phyloP scores from a whole-genome alignment of 441 rosid genomes.

The Gossypium gossypioides region DNA sequence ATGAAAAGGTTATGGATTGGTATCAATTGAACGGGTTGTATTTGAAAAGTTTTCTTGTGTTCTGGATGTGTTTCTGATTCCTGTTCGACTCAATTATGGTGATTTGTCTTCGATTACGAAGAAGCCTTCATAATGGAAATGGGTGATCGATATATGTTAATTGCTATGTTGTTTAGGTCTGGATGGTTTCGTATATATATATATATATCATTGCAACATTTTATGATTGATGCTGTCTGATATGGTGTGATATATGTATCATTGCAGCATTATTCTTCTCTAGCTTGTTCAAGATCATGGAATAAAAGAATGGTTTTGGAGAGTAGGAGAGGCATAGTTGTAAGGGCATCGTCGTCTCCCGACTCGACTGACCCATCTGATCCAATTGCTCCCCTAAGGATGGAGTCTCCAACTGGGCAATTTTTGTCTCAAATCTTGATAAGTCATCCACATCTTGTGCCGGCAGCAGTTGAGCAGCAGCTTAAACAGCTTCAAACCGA shows the following conservation, averaged over 20 bases:
- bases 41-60: too few species aligned
- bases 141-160: too few species aligned
- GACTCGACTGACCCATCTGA: slow-evolving; percentile 34
- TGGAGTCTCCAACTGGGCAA: slow-evolving; percentile 79
- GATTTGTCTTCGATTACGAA: too few species aligned
- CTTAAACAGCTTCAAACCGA: slow-evolving; percentile 86
- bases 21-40: too few species aligned
- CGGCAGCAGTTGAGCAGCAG: slow-evolving; percentile 91
- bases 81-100: too few species aligned
- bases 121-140: too few species aligned
- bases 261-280: slow-evolving; percentile 31
- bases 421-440: slow-evolving; percentile 66
- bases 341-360: slow-evolving; percentile 42
- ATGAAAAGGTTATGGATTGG: too few species aligned
- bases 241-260: background rate
- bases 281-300: slow-evolving; percentile 23
- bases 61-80: too few species aligned
- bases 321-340: slow-evolving; percentile 32
- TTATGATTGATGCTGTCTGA: too few species aligned
- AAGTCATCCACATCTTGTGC: slow-evolving; percentile 83
- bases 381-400: slow-evolving; percentile 66
- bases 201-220: too few species aligned
- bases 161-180: too few species aligned
- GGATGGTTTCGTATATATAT: too few species aligned
- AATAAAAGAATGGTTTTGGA: slow-evolving; percentile 22